These are phyloP conservation scores for Xylariaceae sp. DNA, from an alignment of 2,329 filamentous ascomycete species.

Conservation along the genomic window DNA sequence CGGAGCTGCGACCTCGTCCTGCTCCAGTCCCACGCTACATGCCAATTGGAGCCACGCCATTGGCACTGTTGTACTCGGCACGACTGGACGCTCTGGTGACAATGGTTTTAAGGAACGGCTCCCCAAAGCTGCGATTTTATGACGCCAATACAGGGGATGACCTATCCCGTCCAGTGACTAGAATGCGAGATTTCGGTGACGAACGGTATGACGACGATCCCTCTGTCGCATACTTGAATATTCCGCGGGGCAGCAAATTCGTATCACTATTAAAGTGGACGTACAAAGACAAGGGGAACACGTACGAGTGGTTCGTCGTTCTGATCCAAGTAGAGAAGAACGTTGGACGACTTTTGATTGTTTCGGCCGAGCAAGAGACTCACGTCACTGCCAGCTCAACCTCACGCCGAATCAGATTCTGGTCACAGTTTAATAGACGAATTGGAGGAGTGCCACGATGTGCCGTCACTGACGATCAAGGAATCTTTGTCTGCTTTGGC, in stretches of 20 bases:
- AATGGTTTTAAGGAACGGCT: constrained; percentile 40
- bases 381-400: constrained; percentile 23
- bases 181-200: constrained; percentile 29
- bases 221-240: constrained; percentile 49
- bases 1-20: constrained; percentile 41
- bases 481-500: constrained; percentile 52
- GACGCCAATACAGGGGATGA: constrained; percentile 50
- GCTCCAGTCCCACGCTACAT: constrained; percentile 32
- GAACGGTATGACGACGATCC: constrained; percentile 34
- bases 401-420: constrained; percentile 43
- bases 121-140: constrained; percentile 50
- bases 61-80: constrained; percentile 51
- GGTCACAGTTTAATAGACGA: constrained; percentile 41
- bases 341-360: constrained; percentile 49
- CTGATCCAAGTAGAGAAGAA: constrained; percentile 33
- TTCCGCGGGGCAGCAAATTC: constrained; percentile 50
- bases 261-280: constrained; percentile 60
- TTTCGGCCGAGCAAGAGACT: constrained; percentile 41
- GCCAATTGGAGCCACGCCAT: constrained; percentile 39
- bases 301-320: constrained; percentile 59
- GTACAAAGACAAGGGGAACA: constrained; percentile 50
- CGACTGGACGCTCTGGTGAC: constrained; percentile 49
- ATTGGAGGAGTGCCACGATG: constrained; percentile 49
- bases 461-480: constrained; percentile 48
- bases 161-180: constrained; percentile 40